Evolutionary conservation across 2,329 filamentous ascomycete genomes (phyloP).

Genomic region (Drechslerella dactyloides): DNA sequence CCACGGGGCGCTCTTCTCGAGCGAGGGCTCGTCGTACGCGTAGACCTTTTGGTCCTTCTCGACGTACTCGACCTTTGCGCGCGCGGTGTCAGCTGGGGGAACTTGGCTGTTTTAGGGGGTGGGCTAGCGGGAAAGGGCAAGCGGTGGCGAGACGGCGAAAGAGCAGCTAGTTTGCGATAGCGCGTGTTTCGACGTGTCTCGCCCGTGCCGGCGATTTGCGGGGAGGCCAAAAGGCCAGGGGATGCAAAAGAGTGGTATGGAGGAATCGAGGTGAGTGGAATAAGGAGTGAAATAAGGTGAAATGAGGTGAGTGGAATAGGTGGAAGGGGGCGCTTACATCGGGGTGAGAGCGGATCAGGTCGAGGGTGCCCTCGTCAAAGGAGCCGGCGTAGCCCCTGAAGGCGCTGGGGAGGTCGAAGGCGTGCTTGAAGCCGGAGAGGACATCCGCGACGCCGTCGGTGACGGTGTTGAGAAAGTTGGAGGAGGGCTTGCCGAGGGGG

Average conservation of each 20-base stretch:
- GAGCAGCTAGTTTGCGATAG: not conserved
- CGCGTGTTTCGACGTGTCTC: not conserved
- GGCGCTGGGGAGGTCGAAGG: conserved; percentile 83
- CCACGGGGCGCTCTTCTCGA: conserved; percentile 96
- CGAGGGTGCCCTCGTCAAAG: conserved; percentile 90
- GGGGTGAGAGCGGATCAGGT: conserved; percentile 90
- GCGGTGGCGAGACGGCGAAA: not conserved
- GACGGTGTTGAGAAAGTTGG: conserved; percentile 38
- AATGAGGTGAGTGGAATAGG: not conserved
- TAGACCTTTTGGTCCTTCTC: conserved; percentile 94
- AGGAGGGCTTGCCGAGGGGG: conserved; percentile 65
- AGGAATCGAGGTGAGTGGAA: not conserved
- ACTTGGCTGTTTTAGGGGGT: not conserved
- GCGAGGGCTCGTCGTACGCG: conserved; percentile 69
- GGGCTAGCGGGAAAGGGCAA: not conserved
- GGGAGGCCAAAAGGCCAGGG: not conserved
- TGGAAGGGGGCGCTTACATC: conserved; percentile 75
- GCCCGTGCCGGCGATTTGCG: not conserved
- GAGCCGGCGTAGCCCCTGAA: conserved; percentile 94
- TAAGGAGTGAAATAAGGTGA: not conserved
- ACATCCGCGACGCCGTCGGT: conserved; percentile 51
- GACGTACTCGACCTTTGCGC: conserved; percentile 83
- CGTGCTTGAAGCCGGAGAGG: conserved; percentile 91
- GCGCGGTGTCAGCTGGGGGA: conserved; percentile 28
- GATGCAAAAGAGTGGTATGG: not conserved